These are phyloP conservation scores for Elaeis oleifera DNA, from an alignment of 202 grass and related monocot genomes.

Conservation along the genomic window DNA sequence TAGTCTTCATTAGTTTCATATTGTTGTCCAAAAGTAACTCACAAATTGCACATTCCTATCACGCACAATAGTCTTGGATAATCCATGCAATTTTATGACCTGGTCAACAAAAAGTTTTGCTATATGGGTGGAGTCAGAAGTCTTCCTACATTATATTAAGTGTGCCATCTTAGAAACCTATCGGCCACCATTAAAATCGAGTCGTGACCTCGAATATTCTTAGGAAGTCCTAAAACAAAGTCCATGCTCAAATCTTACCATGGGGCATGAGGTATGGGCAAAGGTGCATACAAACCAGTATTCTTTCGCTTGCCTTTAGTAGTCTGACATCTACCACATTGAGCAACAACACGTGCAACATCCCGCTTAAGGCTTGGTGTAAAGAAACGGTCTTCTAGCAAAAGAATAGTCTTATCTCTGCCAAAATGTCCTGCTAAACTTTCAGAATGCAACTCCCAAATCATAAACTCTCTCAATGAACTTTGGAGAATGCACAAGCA, in stretches of 20 bases:
- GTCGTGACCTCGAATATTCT: neutral
- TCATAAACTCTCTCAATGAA: too few relatives aligned
- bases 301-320: neutral
- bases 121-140: neutral
- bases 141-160: neutral
- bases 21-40: neutral
- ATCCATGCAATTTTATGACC: neutral
- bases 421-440: too few relatives aligned
- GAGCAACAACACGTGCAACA: too few relatives aligned
- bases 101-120: neutral
- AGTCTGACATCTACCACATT: too few relatives aligned
- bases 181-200: neutral
- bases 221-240: neutral
- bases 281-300: neutral
- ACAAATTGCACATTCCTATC: neutral
- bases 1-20: neutral
- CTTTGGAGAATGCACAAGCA: too few relatives aligned
- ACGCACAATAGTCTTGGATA: neutral
- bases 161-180: neutral
- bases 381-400: too few relatives aligned
- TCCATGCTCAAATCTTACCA: neutral
- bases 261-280: neutral
- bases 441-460: too few relatives aligned
- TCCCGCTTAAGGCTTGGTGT: too few relatives aligned
- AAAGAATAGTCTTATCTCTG: too few relatives aligned